Base-by-base conservation (phyloP, 345 rosid genomes). In the Fremontodendron californicum region DNA sequence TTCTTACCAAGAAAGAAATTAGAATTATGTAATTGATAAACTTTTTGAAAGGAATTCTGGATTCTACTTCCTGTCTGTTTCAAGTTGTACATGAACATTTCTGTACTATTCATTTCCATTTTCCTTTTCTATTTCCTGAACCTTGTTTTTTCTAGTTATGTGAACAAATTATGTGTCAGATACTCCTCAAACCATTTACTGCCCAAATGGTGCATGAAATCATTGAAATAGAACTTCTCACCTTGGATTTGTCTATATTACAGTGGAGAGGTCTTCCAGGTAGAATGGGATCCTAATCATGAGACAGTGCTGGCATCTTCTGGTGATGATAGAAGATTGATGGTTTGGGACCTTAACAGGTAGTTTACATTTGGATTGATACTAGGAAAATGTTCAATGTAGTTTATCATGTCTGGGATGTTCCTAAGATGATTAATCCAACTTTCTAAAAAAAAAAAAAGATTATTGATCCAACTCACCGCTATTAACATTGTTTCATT, bases 271-370 rank as follows among this genome's bases (percentile, higher is more conserved):
- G 99, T 96, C 46, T 90, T 87, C 82, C 97, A 94, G 85, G 99
- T 96, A 74, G 98, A 94, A 78, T 96, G 99, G 97, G 93, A 96
- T 88, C 98, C 99, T 33, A 90, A 92, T 84, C 95, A 96, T 55
- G 98, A 91, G 77, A 89, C 95, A 1, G 94, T 96, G 79, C 85
- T 94, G 37, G 99, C 97, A 63, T 96, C 99, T 81, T 90, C 95
- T 10, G 93, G 95, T 15, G 97, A 90, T 74, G 98, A 92, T 86
- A 84, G 98, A 86, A 94, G 99, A 78, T 67, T 96, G 78, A 94
- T 89, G 84, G 90, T 96, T 71, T 94, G 98, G 99, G 98, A 94
- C 79, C 89, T 96, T 18, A 92, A 84, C 86, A 94, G 99, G 98
- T 96, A 89, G 31, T 60, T 70, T 15, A 21, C 27, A 40, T 65